Conservation (phyloP, 116 monocot genomes). For the Zostera marina region DNA sequence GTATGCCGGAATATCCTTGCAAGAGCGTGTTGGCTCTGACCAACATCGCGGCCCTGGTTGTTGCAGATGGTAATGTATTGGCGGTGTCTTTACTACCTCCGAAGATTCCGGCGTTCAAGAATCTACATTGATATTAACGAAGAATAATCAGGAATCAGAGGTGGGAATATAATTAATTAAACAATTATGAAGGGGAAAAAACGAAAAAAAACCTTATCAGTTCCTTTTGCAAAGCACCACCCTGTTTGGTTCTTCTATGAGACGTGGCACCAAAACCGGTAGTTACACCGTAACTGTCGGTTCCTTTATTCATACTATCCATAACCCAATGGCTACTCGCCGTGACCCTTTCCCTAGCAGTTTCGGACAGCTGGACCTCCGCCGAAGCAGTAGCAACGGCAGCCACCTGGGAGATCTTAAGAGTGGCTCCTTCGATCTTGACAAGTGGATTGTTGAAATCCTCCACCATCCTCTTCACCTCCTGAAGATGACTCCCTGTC, state of each 20-base stretch:
- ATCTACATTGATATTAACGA: conserved; percentile 12
- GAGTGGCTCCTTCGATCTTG: conserved; percentile 15
- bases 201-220: conserved; percentile 27
- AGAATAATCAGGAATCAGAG: neutral
- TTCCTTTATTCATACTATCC: conserved; percentile 25
- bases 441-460: conserved; percentile 12
- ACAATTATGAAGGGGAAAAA: neutral
- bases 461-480: conserved; percentile 12
- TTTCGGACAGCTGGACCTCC: conserved; percentile 12
- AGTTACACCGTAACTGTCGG: conserved; percentile 52
- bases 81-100: conserved; percentile 15
- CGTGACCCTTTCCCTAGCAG: conserved; percentile 20
- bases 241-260: conserved; percentile 42
- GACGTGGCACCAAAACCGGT: conserved; percentile 72
- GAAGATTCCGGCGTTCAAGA: conserved; percentile 62
- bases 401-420: conserved; percentile 26
- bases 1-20: conserved; percentile 69
- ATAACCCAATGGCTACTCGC: conserved; percentile 44
- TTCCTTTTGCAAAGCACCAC: conserved; percentile 38
- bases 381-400: conserved; percentile 13
- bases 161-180: no score
- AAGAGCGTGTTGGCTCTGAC: conserved; percentile 81
- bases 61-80: conserved; percentile 32
- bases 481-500: conserved; percentile 6
- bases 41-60: conserved; percentile 62